Evolutionary conservation across 345 rosid species (phyloP).

Genomic region (Eucalyptus dawsonii): DNA sequence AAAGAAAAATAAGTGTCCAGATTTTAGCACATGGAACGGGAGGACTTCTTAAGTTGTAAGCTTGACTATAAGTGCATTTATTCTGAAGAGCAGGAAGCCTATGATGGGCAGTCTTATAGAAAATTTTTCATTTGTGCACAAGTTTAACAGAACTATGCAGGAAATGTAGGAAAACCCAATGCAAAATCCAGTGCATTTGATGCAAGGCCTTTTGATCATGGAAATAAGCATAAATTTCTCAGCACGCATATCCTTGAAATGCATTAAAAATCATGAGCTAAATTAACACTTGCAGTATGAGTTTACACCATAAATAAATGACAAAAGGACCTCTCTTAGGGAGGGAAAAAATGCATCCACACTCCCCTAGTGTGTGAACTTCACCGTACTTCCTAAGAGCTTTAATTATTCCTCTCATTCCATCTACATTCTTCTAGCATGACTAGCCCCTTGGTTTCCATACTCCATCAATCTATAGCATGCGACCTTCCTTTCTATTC

Average conservation of each 20-base stretch:
- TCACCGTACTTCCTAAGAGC: neutral
- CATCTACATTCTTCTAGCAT: neutral
- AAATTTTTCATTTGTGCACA: neutral
- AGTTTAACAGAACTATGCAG: neutral
- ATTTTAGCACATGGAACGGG: neutral
- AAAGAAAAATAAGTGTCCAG: neutral
- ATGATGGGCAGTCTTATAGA: neutral
- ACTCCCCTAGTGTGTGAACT: neutral
- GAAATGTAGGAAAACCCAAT: neutral
- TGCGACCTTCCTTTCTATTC: neutral
- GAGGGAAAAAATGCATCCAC: neutral
- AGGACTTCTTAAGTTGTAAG: neutral
- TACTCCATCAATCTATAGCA: neutral
- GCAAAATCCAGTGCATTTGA: neutral
- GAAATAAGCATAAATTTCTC: neutral
- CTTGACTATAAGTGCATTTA: neutral
- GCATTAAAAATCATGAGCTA: neutral
- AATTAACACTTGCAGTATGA: neutral
- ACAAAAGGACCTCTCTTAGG: neutral
- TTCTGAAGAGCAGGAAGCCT: neutral
- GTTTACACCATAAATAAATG: neutral
- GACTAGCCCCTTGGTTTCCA: neutral
- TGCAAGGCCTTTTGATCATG: neutral
- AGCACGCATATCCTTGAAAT: neutral
- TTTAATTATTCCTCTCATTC: neutral